A percentile compares a stretch with the other conserved stretches of the same genome.
Evolutionary conservation across 2,329 filamentous ascomycete species (phyloP).

Genomic region (Colletotrichum liaoningense): DNA sequence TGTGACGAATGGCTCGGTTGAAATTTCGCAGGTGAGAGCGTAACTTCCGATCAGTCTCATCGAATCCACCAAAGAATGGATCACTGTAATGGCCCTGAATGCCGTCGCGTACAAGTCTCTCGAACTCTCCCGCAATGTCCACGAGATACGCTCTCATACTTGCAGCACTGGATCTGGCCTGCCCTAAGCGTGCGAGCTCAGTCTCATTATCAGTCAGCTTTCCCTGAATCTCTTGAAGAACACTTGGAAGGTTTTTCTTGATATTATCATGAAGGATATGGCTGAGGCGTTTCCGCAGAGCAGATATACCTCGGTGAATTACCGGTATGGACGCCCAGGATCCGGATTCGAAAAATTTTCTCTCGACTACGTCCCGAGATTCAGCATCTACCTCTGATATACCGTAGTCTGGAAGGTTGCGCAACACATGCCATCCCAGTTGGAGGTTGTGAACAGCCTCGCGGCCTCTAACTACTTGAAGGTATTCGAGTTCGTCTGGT

Average conservation of each 20-base stretch:
- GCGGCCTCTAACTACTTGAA: conserved; percentile 47
- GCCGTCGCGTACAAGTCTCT: conserved; percentile 43
- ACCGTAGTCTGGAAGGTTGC: conserved; percentile 54
- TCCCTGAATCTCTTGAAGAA: conserved; percentile 41
- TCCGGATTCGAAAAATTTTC: conserved; percentile 44
- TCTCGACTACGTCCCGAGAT: conserved; percentile 45
- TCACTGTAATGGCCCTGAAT: conserved; percentile 45
- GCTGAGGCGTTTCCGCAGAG: conserved; percentile 48
- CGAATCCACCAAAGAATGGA: conserved; percentile 49
- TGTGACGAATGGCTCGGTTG: conserved; percentile 44
- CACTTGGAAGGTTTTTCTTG: conserved; percentile 41
- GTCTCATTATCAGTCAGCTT: conserved; percentile 39
- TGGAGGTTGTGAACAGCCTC: conserved; percentile 45
- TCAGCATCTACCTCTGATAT: conserved; percentile 27
- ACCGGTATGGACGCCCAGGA: conserved; percentile 43
- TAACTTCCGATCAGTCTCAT: conserved; percentile 39
- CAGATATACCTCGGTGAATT: conserved; percentile 45
- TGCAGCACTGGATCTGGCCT: conserved; percentile 32
- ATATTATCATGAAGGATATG: conserved; percentile 44
- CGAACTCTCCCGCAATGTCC: conserved; percentile 49
- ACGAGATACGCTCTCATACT: conserved; percentile 49
- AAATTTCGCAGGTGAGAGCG: conserved; percentile 45
- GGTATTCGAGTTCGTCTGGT: conserved; percentile 51
- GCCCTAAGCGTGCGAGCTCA: conserved; percentile 39
- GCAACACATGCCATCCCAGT: conserved; percentile 66